Conservation (phyloP, 495 filamentous ascomycete genomes). For the Hypoxylon intermedium region DNA sequence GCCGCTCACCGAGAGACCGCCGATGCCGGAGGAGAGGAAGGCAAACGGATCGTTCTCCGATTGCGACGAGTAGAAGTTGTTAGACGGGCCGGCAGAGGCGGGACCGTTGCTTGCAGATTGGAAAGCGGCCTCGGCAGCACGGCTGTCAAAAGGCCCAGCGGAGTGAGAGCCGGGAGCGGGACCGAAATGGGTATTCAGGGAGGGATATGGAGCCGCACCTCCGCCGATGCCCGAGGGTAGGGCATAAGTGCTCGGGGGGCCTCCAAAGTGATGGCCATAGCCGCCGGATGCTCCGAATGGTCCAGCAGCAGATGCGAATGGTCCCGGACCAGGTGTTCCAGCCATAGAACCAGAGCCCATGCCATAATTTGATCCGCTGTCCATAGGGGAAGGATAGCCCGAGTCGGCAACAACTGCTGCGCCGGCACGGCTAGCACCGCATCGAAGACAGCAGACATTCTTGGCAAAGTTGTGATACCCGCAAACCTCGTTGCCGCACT, state of each 20-base stretch:
- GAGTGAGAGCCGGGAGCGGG: conserved; percentile 77
- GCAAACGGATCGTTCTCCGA: conserved; percentile 82
- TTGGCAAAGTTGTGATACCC: conserved; percentile 99
- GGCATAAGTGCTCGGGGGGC: conserved; percentile 86
- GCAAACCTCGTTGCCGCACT: conserved; percentile 97
- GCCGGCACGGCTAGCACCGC: conserved; percentile 90
- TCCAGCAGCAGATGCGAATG: conserved; percentile 73
- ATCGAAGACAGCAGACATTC: conserved; percentile 96
- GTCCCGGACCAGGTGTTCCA: conserved; percentile 82
- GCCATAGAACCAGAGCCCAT: conserved; percentile 81
- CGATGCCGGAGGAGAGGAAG: conserved; percentile 83
- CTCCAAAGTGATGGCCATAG: conserved; percentile 88
- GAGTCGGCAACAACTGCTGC: conserved; percentile 94
- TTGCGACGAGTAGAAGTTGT: conserved; percentile 61
- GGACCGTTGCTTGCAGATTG: conserved; percentile 80
- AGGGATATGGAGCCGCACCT: conserved; percentile 79
- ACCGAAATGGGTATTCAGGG: conserved; percentile 79
- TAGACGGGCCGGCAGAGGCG: conserved; percentile 68
- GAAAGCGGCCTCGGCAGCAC: conserved; percentile 90
- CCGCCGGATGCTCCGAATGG: conserved; percentile 75
- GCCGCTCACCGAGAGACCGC: conserved; percentile 80
- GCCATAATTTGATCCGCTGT: conserved; percentile 78
- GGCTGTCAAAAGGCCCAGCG: conserved; percentile 89
- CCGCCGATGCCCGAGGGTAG: conserved; percentile 89
- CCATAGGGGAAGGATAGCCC: conserved; percentile 89